A percentile compares a stretch with the other conserved stretches of the same genome.
These are phyloP conservation scores for Hypoxylon trugodes DNA, from an alignment of 495 filamentous ascomycete genomes.

Conservation along the genomic window DNA sequence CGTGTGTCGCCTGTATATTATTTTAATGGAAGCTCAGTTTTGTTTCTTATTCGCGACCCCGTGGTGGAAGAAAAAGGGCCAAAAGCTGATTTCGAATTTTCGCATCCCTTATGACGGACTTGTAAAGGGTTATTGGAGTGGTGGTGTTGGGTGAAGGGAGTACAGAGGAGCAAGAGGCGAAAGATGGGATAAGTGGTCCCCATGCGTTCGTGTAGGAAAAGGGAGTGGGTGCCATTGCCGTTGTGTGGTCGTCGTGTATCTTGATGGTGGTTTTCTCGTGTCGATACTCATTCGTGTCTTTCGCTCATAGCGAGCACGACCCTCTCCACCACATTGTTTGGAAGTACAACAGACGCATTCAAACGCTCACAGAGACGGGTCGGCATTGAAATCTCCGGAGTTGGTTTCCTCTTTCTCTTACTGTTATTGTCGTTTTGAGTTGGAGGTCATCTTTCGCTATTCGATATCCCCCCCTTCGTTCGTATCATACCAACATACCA, in stretches of 20 bases:
- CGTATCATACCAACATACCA: slow-evolving; percentile 40
- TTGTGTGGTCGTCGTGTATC: slow-evolving; percentile 30
- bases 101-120: slow-evolving; percentile 15
- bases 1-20: slow-evolving; percentile 45
- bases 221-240: slow-evolving; percentile 12
- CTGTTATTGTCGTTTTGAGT: slow-evolving; percentile 30
- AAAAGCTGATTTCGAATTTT: slow-evolving; percentile 30
- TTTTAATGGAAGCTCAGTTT: slow-evolving; percentile 39
- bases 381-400: slow-evolving; percentile 40
- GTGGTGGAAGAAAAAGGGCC: slow-evolving; percentile 33
- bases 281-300: slow-evolving; percentile 41
- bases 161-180: no score
- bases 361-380: slow-evolving; percentile 37
- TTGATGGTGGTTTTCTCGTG: slow-evolving; percentile 38
- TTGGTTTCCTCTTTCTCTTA: slow-evolving; percentile 40
- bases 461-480: slow-evolving; percentile 44
- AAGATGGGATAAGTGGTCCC: slow-evolving; percentile 12
- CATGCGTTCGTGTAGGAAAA: slow-evolving; percentile 19
- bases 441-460: slow-evolving; percentile 31
- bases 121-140: slow-evolving; percentile 25
- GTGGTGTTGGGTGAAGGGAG: slow-evolving; percentile 9
- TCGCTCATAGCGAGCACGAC: slow-evolving; percentile 37
- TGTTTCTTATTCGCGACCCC: slow-evolving; percentile 33
- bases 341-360: slow-evolving; percentile 26
- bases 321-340: slow-evolving; percentile 35